Evolutionary conservation across 2,329 filamentous ascomycete species (phyloP).

Genomic region (Monosporascus sp.): DNA sequence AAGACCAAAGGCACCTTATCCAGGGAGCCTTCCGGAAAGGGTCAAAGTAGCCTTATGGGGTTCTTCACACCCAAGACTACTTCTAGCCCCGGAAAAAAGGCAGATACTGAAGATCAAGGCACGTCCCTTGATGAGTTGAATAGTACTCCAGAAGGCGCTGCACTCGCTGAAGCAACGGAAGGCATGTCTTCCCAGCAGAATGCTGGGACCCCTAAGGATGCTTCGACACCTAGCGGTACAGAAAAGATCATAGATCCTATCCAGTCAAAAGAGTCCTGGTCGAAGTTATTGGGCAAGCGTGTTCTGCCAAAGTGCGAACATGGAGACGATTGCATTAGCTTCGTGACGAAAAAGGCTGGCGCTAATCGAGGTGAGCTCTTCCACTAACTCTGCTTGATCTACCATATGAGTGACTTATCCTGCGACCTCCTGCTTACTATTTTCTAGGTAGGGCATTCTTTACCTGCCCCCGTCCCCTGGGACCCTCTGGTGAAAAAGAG

Average conservation of each 20-base stretch:
- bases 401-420: neutral
- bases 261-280: constrained; percentile 76
- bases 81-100: constrained; percentile 5
- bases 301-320: constrained; percentile 79
- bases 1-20: constrained; percentile 29
- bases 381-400: constrained; percentile 2
- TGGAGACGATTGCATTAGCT: constrained; percentile 74
- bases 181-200: neutral
- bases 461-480: constrained; percentile 66
- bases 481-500: constrained; percentile 80
- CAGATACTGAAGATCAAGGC: constrained; percentile 4
- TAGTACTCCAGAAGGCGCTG: constrained; percentile 7
- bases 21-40: constrained; percentile 29
- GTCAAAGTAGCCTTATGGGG: constrained; percentile 60
- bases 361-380: constrained; percentile 62
- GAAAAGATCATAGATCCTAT: constrained; percentile 60
- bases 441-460: constrained; percentile 54
- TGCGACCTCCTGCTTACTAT: constrained; percentile 1
- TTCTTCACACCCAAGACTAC: constrained; percentile 66
- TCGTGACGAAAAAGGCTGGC: constrained; percentile 84
- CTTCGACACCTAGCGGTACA: constrained; percentile 2
- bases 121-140: constrained; percentile 5
- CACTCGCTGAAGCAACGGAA: neutral
- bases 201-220: constrained; percentile 2
- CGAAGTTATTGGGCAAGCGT: constrained; percentile 72